Conservation (phyloP, 169 alveolate genomes). For the Plasmodium sp. region DNA sequence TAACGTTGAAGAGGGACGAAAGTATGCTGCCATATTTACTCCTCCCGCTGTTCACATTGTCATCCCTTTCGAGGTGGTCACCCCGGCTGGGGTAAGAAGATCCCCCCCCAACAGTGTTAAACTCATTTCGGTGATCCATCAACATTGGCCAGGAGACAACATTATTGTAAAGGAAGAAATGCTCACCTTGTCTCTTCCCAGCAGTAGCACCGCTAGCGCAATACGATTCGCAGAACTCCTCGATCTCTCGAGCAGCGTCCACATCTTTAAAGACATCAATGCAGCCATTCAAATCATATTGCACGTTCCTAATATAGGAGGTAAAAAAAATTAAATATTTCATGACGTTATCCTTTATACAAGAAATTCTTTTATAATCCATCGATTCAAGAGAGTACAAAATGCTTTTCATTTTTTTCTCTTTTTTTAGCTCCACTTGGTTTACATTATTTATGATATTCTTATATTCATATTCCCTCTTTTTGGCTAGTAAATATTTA, state of each 20-base stretch:
- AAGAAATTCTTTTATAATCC: conserved; percentile 58
- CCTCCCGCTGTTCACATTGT: not conserved
- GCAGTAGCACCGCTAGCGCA: not conserved
- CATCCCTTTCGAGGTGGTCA: not conserved
- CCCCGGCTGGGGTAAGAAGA: not conserved
- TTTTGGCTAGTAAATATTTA: conserved; percentile 56
- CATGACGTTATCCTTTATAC: conserved; percentile 60
- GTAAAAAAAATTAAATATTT: conserved; percentile 66
- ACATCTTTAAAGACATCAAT: conserved; percentile 49
- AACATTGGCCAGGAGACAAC: conserved; percentile 71
- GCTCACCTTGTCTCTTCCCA: conserved; percentile 12
- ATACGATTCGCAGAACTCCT: conserved; percentile 20
- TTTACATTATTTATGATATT: conserved; percentile 39
- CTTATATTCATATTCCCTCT: conserved; percentile 61
- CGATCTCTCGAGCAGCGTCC: conserved; percentile 30
- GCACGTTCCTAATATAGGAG: conserved; percentile 55
- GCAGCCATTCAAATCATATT: conserved; percentile 44
- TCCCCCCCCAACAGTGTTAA: not conserved
- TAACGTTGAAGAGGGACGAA: conserved; percentile 23
- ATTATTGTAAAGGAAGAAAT: conserved; percentile 16
- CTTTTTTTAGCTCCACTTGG: conserved; percentile 38
- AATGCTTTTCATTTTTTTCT: conserved; percentile 54
- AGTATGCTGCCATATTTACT: conserved; percentile 11
- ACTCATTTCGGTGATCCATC: conserved; percentile 32
- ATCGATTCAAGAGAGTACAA: conserved; percentile 55